phyloP scores from a whole-genome alignment of 169 alveolate genomes.

The Amoebophrya sp. region DNA sequence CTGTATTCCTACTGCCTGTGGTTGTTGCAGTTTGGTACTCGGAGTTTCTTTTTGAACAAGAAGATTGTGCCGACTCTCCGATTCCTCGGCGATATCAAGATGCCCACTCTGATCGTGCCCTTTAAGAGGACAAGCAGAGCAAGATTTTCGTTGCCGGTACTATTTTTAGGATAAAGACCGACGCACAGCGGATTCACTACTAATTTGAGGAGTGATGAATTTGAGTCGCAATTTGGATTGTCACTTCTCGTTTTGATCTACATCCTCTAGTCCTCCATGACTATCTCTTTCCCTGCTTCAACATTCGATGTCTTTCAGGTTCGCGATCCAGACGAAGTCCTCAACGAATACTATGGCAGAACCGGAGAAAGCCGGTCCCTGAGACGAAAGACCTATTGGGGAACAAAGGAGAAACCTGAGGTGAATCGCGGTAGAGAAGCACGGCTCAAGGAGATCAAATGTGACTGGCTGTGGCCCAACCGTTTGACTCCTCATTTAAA shows the following conservation, averaged over 20 bases:
- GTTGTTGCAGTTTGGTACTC: neutral
- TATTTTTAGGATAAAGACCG: too few relatives aligned
- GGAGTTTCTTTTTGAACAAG: neutral
- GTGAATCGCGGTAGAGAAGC: neutral
- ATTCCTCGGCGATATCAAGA: neutral
- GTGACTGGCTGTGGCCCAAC: constrained; percentile 18
- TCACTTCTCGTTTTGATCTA: too few relatives aligned
- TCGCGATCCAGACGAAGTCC: neutral
- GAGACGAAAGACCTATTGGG: too few relatives aligned
- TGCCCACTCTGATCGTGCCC: neutral
- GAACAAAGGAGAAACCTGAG: too few relatives aligned
- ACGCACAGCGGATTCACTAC: too few relatives aligned
- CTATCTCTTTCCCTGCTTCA: too few relatives aligned
- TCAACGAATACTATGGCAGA: neutral
- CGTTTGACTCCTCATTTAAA: neutral
- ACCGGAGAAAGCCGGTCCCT: neutral
- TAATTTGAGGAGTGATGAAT: too few relatives aligned
- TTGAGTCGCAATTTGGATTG: too few relatives aligned
- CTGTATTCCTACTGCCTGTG: neutral
- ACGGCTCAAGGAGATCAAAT: neutral
- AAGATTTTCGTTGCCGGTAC: neutral
- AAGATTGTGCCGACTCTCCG: neutral
- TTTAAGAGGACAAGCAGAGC: neutral
- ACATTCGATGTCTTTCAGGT: too few relatives aligned
- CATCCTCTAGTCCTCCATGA: too few relatives aligned